A percentile compares a stretch with the other conserved stretches of the same genome.
Conservation (phyloP, 2,329 filamentous ascomycete genomes). For the Cordyceps pruinosa region DNA sequence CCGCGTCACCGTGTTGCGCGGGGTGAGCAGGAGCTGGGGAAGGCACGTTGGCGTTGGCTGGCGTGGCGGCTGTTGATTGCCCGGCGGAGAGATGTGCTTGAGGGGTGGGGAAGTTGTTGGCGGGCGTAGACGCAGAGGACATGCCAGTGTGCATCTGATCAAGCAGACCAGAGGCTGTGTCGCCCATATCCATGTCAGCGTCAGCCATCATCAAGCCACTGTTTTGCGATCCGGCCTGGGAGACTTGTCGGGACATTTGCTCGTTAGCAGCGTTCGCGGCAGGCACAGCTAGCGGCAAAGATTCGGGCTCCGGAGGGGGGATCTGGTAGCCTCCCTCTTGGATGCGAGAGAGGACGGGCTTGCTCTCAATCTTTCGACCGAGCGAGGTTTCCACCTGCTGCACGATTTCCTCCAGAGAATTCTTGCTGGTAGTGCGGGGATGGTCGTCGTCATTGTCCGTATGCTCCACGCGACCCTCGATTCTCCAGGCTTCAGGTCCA, state of each 20-base stretch:
- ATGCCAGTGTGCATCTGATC: constrained; percentile 62
- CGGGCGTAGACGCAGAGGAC: constrained; percentile 53
- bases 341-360: constrained; percentile 61
- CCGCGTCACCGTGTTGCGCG: constrained; percentile 14
- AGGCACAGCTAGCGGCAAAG: constrained; percentile 23
- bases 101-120: constrained; percentile 54
- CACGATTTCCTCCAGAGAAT: constrained; percentile 65
- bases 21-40: constrained; percentile 35
- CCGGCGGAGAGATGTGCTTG: constrained; percentile 50
- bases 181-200: constrained; percentile 60
- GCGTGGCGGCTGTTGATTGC: constrained; percentile 52
- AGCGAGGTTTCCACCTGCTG: constrained; percentile 64
- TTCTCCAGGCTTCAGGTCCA: constrained; percentile 54
- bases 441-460: constrained; percentile 40
- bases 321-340: constrained; percentile 73
- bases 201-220: constrained; percentile 47
- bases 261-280: constrained; percentile 17
- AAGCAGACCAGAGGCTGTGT: constrained; percentile 56
- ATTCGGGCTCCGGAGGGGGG: constrained; percentile 39
- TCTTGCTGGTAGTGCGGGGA: constrained; percentile 36
- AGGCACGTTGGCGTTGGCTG: constrained; percentile 39
- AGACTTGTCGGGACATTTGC: constrained; percentile 45
- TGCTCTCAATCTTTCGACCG: constrained; percentile 58
- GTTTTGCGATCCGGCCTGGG: constrained; percentile 48
- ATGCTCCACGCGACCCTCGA: constrained; percentile 50